These are phyloP conservation scores for Plasmopara halstedii DNA, from an alignment of 352 stramenopile genomes.

Conservation along the genomic window DNA sequence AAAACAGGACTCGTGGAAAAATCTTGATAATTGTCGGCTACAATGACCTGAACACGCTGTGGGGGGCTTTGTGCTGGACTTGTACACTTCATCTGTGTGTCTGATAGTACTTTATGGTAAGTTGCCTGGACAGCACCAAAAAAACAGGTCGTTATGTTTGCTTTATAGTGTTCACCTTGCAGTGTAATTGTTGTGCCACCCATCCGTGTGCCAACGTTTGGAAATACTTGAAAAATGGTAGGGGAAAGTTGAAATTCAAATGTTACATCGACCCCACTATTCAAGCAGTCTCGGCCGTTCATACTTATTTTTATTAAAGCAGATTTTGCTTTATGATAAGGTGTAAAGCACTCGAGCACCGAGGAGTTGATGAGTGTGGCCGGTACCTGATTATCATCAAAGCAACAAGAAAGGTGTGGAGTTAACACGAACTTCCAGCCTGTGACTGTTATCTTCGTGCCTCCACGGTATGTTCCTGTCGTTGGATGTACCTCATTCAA, in stretches of 20 bases:
- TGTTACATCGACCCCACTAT: constrained; percentile 15
- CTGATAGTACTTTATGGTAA: constrained; percentile 17
- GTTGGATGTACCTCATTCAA: constrained; percentile 23
- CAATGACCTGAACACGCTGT: constrained; percentile 22
- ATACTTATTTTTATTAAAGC: constrained; percentile 35
- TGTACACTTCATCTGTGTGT: constrained; percentile 35
- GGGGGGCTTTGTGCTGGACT: constrained; percentile 23
- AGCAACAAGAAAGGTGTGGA: constrained; percentile 54
- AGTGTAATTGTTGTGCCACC: constrained; percentile 49
- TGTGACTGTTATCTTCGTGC: constrained; percentile 31
- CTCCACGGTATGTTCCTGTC: constrained; percentile 25
- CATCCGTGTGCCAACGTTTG: constrained; percentile 28
- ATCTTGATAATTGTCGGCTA: constrained; percentile 66
- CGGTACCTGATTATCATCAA: constrained; percentile 35
- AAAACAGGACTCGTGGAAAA: constrained; percentile 30
- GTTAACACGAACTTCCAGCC: constrained; percentile 51
- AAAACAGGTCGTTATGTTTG: constrained; percentile 30
- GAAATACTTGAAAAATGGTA: constrained; percentile 22
- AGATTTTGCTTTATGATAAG: constrained; percentile 15
- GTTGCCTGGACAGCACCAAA: constrained; percentile 20
- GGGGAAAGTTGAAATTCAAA: constrained; percentile 41
- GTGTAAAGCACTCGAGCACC: constrained; percentile 43
- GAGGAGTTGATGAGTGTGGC: constrained; percentile 64
- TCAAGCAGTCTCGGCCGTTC: constrained; percentile 55
- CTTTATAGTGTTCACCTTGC: constrained; percentile 32